Percentiles rank a stretch among this genome's conserved stretches.
Conservation (phyloP, 2,329 filamentous ascomycete species). For the Colletotrichum agaves region DNA sequence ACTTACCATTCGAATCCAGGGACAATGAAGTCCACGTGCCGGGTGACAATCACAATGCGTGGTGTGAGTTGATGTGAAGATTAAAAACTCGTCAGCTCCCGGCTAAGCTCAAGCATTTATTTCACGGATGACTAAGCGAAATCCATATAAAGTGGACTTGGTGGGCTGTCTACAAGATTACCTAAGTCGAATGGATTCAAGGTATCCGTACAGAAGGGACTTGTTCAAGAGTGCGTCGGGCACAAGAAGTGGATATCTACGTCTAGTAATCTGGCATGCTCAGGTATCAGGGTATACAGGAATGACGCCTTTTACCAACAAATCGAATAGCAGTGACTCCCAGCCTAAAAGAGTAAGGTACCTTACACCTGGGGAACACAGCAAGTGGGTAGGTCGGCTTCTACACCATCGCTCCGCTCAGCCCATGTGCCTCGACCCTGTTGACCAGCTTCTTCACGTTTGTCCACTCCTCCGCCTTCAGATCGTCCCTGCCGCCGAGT, state of each 20-base stretch:
- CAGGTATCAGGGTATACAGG: constrained; percentile 37
- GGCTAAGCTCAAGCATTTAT: constrained; percentile 15
- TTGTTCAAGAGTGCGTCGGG: too few relatives aligned
- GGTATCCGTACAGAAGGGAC: background rate
- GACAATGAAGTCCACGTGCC: background rate
- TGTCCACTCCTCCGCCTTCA: constrained; percentile 90
- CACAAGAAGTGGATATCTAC: background rate
- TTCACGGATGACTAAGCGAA: constrained; percentile 23
- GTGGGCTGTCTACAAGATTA: background rate
- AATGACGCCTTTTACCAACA: constrained; percentile 33
- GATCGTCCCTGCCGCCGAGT: constrained; percentile 84
- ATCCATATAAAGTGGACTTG: background rate
- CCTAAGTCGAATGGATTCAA: background rate
- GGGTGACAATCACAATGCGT: background rate
- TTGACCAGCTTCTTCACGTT: constrained; percentile 90
- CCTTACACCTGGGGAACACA: constrained; percentile 42
- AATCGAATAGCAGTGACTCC: constrained; percentile 31
- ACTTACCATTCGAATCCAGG: constrained; percentile 29
- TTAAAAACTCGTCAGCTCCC: constrained; percentile 9
- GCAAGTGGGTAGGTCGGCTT: background rate
- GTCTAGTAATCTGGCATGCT: constrained; percentile 21
- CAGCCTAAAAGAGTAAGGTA: constrained; percentile 37
- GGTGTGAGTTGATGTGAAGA: background rate
- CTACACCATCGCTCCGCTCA: constrained; percentile 57
- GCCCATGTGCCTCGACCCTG: constrained; percentile 73